A percentile compares a stretch with the other conserved stretches of the same genome.
These are phyloP conservation scores for Aspergillus nidulans DNA, from an alignment of 495 filamentous ascomycete species.

Conservation along the genomic window DNA sequence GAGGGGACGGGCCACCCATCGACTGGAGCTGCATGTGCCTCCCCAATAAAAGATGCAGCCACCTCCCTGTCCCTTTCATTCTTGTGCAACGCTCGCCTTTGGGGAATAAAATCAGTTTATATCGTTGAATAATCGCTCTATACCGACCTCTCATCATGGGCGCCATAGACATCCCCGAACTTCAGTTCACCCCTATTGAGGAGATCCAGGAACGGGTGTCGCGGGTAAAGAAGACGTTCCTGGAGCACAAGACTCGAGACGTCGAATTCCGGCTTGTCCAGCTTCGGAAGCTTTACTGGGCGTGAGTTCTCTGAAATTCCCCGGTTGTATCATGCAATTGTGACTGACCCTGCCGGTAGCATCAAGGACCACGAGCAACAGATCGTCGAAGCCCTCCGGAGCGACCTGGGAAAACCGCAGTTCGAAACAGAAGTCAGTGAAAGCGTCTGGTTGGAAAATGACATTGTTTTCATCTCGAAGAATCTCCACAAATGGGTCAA, in stretches of 20 bases:
- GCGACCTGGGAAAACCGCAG: slow-evolving; percentile 68
- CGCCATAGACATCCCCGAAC: slow-evolving; percentile 44
- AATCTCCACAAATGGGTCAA: slow-evolving; percentile 77
- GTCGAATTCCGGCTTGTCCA: slow-evolving; percentile 77
- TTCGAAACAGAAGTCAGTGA: slow-evolving; percentile 72
- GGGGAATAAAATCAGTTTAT: background rate
- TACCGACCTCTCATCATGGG: slow-evolving; percentile 19
- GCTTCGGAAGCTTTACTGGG: slow-evolving; percentile 93
- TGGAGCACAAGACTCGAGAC: slow-evolving; percentile 72
- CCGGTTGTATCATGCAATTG: background rate
- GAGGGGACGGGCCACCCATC: background rate
- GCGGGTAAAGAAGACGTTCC: slow-evolving; percentile 59
- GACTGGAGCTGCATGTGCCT: background rate
- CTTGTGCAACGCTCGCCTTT: background rate
- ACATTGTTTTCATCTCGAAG: slow-evolving; percentile 69
- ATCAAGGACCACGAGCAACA: slow-evolving; percentile 69
- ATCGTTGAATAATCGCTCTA: background rate
- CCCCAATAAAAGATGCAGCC: background rate
- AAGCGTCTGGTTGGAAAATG: slow-evolving; percentile 66
- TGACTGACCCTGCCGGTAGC: slow-evolving; percentile 28
- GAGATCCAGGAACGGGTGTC: slow-evolving; percentile 57
- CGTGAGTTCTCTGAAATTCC: slow-evolving; percentile 29
- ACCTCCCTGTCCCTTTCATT: background rate
- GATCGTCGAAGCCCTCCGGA: slow-evolving; percentile 63
- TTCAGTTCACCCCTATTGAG: slow-evolving; percentile 64